A percentile compares a stretch with the other conserved stretches of the same genome.
phyloP scores from a whole-genome alignment of 1,284 basidiomycete genomes.

The Sparassis latifolia region DNA sequence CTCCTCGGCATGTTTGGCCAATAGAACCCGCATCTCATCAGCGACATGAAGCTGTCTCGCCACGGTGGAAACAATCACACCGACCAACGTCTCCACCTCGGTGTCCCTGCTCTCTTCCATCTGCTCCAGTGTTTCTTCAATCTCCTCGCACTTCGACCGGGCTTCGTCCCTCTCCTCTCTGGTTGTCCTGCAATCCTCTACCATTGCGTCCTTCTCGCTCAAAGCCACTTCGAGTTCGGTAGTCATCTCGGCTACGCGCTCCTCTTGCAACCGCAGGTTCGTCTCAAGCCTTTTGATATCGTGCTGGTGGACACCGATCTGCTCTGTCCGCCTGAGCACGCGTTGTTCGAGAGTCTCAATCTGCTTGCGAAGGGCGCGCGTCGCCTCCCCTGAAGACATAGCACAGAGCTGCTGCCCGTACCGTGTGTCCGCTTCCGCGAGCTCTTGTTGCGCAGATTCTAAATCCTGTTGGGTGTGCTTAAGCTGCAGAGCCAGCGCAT shows the following conservation, averaged over 20 bases:
- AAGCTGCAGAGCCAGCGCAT: constrained; percentile 54
- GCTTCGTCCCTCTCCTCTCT: constrained; percentile 63
- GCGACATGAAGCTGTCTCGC: constrained; percentile 31
- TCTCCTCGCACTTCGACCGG: constrained; percentile 32
- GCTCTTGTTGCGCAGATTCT: constrained; percentile 40
- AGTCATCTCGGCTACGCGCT: constrained; percentile 60
- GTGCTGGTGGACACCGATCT: constrained; percentile 68
- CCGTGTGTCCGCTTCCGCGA: constrained; percentile 47
- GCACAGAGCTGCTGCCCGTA: constrained; percentile 52
- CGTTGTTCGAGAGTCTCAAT: constrained; percentile 59
- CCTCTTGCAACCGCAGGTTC: constrained; percentile 65
- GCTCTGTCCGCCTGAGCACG: constrained; percentile 56
- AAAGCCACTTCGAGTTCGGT: constrained; percentile 56
- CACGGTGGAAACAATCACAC: constrained; percentile 14
- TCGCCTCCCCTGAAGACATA: constrained; percentile 50
- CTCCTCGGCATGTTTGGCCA: constrained; percentile 1
- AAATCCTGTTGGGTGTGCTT: constrained; percentile 58
- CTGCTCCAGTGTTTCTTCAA: constrained; percentile 47
- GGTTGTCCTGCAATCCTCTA: constrained; percentile 72
- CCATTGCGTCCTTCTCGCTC: constrained; percentile 67
- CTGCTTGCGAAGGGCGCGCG: constrained; percentile 49
- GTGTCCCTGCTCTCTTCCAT: constrained; percentile 35
- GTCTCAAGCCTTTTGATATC: constrained; percentile 68
- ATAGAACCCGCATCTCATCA: background rate
- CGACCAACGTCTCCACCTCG: constrained; percentile 24